These are phyloP conservation scores for Drechslerella dactyloides DNA, from an alignment of 2,329 filamentous ascomycete species.

Conservation along the genomic window DNA sequence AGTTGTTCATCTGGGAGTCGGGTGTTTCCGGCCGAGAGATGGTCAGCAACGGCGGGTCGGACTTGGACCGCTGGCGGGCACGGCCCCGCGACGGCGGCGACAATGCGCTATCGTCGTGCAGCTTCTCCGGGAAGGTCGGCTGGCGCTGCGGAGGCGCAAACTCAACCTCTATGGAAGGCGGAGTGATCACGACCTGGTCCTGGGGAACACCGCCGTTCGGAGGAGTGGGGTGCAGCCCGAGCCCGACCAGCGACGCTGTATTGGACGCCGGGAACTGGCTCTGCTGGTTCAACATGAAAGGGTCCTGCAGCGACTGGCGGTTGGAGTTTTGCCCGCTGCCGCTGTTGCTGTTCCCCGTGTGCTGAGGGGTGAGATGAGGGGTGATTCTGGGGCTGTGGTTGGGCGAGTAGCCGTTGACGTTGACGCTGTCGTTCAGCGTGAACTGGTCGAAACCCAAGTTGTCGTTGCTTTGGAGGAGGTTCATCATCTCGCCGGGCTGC, in stretches of 20 bases:
- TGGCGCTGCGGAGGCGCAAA: slow-evolving; percentile 55
- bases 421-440: slow-evolving; percentile 52
- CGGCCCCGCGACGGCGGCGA: slow-evolving; percentile 51
- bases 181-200: slow-evolving; percentile 50
- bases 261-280: slow-evolving; percentile 46
- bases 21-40: slow-evolving; percentile 39
- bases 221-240: slow-evolving; percentile 46
- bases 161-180: slow-evolving; percentile 54
- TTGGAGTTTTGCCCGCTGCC: slow-evolving; percentile 31
- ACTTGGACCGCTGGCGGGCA: slow-evolving; percentile 45
- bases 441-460: slow-evolving; percentile 54
- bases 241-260: slow-evolving; percentile 46
- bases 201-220: slow-evolving; percentile 30
- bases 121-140: slow-evolving; percentile 54
- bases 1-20: slow-evolving; percentile 35
- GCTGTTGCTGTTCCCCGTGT: slow-evolving; percentile 47
- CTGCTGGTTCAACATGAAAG: slow-evolving; percentile 51
- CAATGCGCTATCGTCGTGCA: slow-evolving; percentile 53
- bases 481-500: slow-evolving; percentile 54
- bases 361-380: slow-evolving; percentile 52
- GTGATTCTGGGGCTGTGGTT: slow-evolving; percentile 52
- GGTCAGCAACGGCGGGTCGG: slow-evolving; percentile 39
- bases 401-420: slow-evolving; percentile 43
- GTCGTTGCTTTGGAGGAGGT: slow-evolving; percentile 53
- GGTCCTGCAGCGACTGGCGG: slow-evolving; percentile 52